Base-by-base conservation (phyloP, 2,329 filamentous ascomycete species). In the Fusarium pilosicola region DNA sequence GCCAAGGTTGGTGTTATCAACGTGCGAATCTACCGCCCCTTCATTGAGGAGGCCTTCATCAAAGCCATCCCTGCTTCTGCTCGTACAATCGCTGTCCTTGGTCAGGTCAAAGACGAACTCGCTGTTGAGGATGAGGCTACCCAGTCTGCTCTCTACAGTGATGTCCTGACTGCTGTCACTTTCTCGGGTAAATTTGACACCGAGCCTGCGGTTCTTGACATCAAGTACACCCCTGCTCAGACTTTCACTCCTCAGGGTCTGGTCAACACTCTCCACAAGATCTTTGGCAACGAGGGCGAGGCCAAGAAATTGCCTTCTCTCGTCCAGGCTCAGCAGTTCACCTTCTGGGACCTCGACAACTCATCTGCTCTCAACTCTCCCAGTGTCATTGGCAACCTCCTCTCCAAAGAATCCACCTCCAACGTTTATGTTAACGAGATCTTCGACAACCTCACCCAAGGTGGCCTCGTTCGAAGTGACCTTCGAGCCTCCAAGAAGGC, bases 41-140 rank as follows among this genome's bases (percentile, higher is more conserved):
- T 99, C 79, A 90, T 96, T 38, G 96, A 99, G 84, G 95, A 98
- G 81, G 93, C 94, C 58, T 98, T 99, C 87, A 86, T 98, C 72
- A 91, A 92, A 75, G 89, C 90, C 17, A 88, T 99, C 34, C 95
- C 96, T 39, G 86, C 90, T 75, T 93, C 93, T 41, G 89, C 92
- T 52, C 90, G 90, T 83, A 93, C 89, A 71, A 88, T 99, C 74
- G 92, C 92, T 42, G 94, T 98, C 26, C 89, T 99, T 11, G 96
- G 96, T 61, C 96, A 99, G 82, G 96, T 99, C 74, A 84, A 88
- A 70, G 91, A 93, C 75, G 88, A 93, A 72, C 85, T 89, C 67
- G 90, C 91, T 66, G 93, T 96, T 12, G 86, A 90, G 45, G 96
- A 98, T 80, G 83, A 88, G 61, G 92, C 92, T 22, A 85, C 93